A percentile compares a stretch with the other conserved stretches of the same genome.
Evolutionary conservation across 2,329 filamentous ascomycete genomes (phyloP).

Genomic region (Aureobasidium sp.): DNA sequence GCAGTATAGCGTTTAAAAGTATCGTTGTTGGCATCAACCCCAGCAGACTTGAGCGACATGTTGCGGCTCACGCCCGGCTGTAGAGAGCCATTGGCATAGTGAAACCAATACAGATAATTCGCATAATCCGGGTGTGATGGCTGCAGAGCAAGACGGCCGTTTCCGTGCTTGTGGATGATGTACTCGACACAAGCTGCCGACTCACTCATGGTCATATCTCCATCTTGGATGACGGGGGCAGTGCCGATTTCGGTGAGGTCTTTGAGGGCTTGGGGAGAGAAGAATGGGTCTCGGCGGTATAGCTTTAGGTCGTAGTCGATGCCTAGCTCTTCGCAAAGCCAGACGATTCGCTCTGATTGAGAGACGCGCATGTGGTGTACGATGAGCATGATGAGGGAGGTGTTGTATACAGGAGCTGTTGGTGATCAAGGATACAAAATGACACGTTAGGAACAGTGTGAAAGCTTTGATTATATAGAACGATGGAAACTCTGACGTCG

Average conservation of each 20-base stretch:
- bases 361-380: constrained; percentile 39
- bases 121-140: constrained; percentile 46
- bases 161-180: constrained; percentile 49
- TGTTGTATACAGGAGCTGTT: neutral
- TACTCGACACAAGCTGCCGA: constrained; percentile 56
- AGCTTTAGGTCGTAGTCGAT: constrained; percentile 47
- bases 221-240: constrained; percentile 55
- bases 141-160: constrained; percentile 42
- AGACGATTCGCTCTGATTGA: constrained; percentile 58
- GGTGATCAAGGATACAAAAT: neutral
- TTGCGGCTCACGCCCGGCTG: constrained; percentile 29
- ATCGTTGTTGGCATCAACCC: constrained; percentile 26
- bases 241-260: constrained; percentile 42
- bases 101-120: constrained; percentile 60
- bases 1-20: constrained; percentile 27
- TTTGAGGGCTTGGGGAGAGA: constrained; percentile 27
- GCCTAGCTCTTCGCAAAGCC: constrained; percentile 58
- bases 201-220: constrained; percentile 49
- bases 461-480: neutral
- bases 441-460: neutral
- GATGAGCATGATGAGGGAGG: constrained; percentile 27
- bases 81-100: constrained; percentile 44
- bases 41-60: constrained; percentile 18
- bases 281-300: constrained; percentile 41
- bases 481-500: neutral